Evolutionary conservation across 108 stramenopile genomes (phyloP), one percentile per base, ranked within the genome.

Genomic region (Chaetoceros tenuissimus): DNA sequence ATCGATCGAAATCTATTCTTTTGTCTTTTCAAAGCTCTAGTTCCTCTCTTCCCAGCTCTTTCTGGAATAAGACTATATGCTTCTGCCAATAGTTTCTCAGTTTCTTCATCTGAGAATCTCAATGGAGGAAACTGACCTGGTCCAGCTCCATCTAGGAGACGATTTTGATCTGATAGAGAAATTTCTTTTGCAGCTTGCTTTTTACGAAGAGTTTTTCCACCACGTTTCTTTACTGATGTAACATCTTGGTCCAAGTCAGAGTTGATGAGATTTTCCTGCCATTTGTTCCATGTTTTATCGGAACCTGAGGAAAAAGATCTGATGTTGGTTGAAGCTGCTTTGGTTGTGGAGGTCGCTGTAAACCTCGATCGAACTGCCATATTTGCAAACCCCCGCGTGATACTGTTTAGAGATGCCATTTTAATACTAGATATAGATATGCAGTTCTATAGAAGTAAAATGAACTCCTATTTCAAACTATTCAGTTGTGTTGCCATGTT

Each of bases 101-200:
- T 93, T 62, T 93, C 92, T 63, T 89, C 87, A 28, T 77, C 71
- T 21, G 75, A 75, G 61, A 82, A 92, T 7, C 87, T 80, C 16
- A 85, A 64, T 52, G 91, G 62, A 17, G 85, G 86, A 51, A 77
- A 86, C 47, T 78, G 63, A 19, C 80, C 80, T 24, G 78, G 69
- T 30, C 75, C 72, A 27, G 21, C 55, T 22, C 55, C 16, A 5
- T 28, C 52, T 24, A 31, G 26, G 17, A 59, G 19, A 40, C 34
- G 34, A 10, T 40, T 13, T 40, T 40, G 34, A 13, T 5, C 5
- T 5, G 34, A 40, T 5, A 13, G 13, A 13, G 34, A 40, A 10
- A 10, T 13, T 10, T 40, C 34, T 5, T 10, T 40, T 13, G 13
- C 34, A 10, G 34, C 34, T 40, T 13, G 34, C 13, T 40, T 40